Conservation (phyloP, 1,284 basidiomycete genomes). For the Phlebopus sp. region DNA sequence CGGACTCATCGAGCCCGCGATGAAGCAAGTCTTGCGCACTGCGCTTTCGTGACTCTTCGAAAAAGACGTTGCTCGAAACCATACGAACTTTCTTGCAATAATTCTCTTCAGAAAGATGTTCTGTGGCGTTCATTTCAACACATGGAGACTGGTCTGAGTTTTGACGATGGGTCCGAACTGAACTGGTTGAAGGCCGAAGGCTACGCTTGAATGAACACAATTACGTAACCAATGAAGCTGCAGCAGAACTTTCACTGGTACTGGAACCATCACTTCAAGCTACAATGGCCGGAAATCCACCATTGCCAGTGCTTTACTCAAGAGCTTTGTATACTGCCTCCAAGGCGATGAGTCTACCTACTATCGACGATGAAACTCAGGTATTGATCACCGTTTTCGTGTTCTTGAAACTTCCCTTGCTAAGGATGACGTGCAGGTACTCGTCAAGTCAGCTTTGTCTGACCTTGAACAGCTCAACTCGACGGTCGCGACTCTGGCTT, state of each 20-base stretch:
- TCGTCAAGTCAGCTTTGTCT: constrained; percentile 50
- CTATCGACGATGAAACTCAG: constrained; percentile 50
- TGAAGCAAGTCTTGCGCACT: constrained; percentile 22
- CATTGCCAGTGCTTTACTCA: constrained; percentile 42
- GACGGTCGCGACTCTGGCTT: constrained; percentile 55
- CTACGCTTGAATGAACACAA: no score
- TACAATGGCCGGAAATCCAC: constrained; percentile 32
- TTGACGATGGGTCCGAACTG: no score
- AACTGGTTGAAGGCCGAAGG: no score
- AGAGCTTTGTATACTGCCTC: constrained; percentile 42
- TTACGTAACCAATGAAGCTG: no score
- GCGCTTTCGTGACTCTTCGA: constrained; percentile 20
- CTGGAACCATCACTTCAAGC: no score
- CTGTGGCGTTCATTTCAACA: constrained; percentile 4
- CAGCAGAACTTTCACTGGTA: no score
- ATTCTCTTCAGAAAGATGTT: no score
- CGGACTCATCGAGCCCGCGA: constrained; percentile 19
- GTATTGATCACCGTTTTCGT: constrained; percentile 25
- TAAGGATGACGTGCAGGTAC: constrained; percentile 42
- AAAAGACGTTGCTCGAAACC: constrained; percentile 13
- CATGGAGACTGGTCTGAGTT: no score
- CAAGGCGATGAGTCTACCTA: constrained; percentile 44
- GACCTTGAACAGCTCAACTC: constrained; percentile 52
- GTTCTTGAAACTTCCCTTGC: constrained; percentile 1
- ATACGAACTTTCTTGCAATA: no score